Base-by-base conservation (phyloP, 192 early-diverging fungal genomes). In the Backusella circina region DNA sequence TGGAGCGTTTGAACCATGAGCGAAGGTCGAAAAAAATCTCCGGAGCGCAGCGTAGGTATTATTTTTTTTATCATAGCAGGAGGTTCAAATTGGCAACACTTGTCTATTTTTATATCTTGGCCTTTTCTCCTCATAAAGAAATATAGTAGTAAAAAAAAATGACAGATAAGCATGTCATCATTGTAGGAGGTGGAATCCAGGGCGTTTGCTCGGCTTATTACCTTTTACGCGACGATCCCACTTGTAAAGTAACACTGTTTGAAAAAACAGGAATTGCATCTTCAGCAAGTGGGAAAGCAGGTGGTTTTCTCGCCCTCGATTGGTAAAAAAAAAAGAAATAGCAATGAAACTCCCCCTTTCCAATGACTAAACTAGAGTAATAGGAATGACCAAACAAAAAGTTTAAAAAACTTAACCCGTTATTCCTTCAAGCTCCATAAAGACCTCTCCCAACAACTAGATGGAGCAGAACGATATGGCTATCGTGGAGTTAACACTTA, bases 251-350 rank as follows among this genome's bases (percentile, higher is more conserved):
- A 2, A 86, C 85, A 1, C 73, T 86, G 9, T 65, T 86, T 50
- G 85, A 86, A 64, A 73, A 79, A 65, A 80, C 79, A 8, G 79
- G 61, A 16, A 77, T 86, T 32, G 85, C 83, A 9, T 75, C 73
- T 31, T 82, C 75, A n/a, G 82, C 82, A 21, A 83, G 81, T 18
- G 85, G 85, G 6, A 84, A 82, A 66, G 79, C 85, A 26, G 85
- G 85, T 67, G 85, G 85, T 21, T 86, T 86, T 68, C 72, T 86
- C 18, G 75, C 84, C 41, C 72, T 72, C 50, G 78, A 86, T 69
- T 86, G 84, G 84, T 73, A 79, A 39, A 33, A 5, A 35, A 23
- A 21, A 12, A n/a, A 30, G n/a, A 30, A 13, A 15, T 18, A 70
- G 8, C 3, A 26, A 18, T 18, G 1, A 8, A 15, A 39, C 16